Evolutionary conservation across 2,329 filamentous ascomycete genomes (phyloP), one percentile per base, ranked within the genome.

Genomic region (Stemphylium lycopersici): DNA sequence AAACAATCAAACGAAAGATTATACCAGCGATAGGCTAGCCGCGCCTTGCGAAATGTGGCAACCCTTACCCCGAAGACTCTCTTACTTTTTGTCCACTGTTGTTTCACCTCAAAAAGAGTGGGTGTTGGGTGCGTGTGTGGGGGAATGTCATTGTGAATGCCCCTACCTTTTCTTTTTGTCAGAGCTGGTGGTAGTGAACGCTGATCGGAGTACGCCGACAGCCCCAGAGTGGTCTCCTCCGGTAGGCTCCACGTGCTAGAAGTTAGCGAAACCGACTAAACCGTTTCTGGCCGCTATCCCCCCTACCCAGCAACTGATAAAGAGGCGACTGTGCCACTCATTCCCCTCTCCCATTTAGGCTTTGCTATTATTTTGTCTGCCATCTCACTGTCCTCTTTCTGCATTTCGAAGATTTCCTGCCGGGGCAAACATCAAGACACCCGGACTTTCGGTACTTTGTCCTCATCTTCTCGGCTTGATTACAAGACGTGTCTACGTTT

Each of bases 171-270:
- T 22, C 50, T 62, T 62, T 60, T 56, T 61, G 29, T 15, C 33
- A 39, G 13, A 48, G 18, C 16, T 39, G 48, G 6, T 52, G 29
- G 34, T 52, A 24, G 37, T 29, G 18, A 41, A 18, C 18, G 50
- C 42, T 45, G 42, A 45, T 64, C 61, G 61, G 61, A 62, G 57
- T 44, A 36, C 59, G 59, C 61, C 61, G 61, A 62, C 32, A 37
- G 42, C 46, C 46, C 29, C 37, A 33, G 31, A 39, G 29, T 40
- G 36, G 33, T 29, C 29, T 43, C 26, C 41, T 40, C 29, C 56
- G 59, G 52, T 50, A 45, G 39, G 46, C 57, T 64, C 56, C 61
- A 62, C 55, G 56, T 60, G 56, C 54, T 56, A 53, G 38, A 42
- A 36, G 29, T 55, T 62, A 64, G 61, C 61, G 59, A 61, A 40